A percentile compares a stretch with the other conserved stretches of the same genome.
phyloP scores from a whole-genome alignment of 495 filamentous ascomycete species.

The Aspergillus baeticus region DNA sequence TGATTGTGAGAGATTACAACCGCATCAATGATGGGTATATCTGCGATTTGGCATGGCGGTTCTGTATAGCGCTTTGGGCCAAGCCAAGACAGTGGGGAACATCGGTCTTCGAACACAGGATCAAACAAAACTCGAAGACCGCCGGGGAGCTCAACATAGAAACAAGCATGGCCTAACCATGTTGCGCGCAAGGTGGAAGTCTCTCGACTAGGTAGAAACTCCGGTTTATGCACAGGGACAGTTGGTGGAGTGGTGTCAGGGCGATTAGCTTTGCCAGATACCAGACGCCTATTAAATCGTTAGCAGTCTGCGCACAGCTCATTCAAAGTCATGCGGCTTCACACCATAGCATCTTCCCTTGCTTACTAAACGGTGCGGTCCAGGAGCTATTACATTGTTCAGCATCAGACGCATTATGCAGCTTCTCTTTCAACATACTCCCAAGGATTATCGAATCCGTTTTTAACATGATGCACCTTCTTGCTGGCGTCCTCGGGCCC shows the following conservation, averaged over 20 bases:
- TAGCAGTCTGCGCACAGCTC: not conserved
- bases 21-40: constrained; percentile 81
- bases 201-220: constrained; percentile 62
- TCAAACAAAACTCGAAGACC: constrained; percentile 92
- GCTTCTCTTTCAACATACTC: constrained; percentile 32
- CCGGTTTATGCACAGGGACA: constrained; percentile 65
- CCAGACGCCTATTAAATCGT: constrained; percentile 43
- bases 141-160: constrained; percentile 85
- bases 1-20: constrained; percentile 93
- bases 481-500: constrained; percentile 54
- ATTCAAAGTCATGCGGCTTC: not conserved
- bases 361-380: constrained; percentile 16
- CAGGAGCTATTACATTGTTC: constrained; percentile 34
- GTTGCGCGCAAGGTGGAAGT: constrained; percentile 74
- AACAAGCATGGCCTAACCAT: constrained; percentile 96
- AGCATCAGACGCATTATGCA: constrained; percentile 13
- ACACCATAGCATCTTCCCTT: not conserved
- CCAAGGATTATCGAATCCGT: constrained; percentile 64
- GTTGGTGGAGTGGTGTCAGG: constrained; percentile 66
- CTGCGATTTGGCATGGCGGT: constrained; percentile 71
- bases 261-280: constrained; percentile 57
- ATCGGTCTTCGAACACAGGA: constrained; percentile 89
- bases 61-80: constrained; percentile 82
- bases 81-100: constrained; percentile 68
- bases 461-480: constrained; percentile 56